Evolutionary conservation across 1,284 basidiomycete species (phyloP), one percentile per base, ranked within the genome.

Genomic region (Hypsizygus ulmarius): DNA sequence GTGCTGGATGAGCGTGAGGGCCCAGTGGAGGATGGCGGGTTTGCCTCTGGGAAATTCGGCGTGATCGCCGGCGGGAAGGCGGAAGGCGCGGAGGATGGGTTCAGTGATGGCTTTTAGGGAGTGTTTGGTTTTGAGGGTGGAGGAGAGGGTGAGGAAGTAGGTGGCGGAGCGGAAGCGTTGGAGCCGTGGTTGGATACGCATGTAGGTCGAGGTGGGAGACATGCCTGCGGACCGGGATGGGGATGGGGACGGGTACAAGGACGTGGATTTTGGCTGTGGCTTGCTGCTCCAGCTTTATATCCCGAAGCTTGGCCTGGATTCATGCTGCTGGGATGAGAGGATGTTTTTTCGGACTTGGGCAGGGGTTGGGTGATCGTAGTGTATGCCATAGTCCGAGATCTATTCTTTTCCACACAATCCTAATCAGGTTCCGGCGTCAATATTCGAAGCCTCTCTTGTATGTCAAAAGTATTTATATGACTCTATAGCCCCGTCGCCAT

Each of bases 41-140:
- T 49, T 49, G 11, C 47, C 46, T n/a, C 47, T 42, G 15, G 53
- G 53, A 25, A 54, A 54, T 18, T 54, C 53, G 5, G 43, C 30
- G 18, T 42, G 14, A 12, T 46, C 41, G n/a, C 34, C 33, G 18
- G 47, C 40, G 3, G 40, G 40, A 10, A 47, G 8, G 19, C 50
- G 47, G 19, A 47, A 45, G 21, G 47, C 43, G 21, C 53, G 53
- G 10, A 51, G 15, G 27, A 49, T 43, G 28, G 51, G 44, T 19
- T 47, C 39, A 10, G 51, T 36, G 40, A 47, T 39, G 37, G 53
- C 41, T 34, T 45, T 49, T 12, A 54, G 21, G 29, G 50, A 39
- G 29, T 49, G 47, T 15, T 49, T 54, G 33, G 44, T 38, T 16
- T 33, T 47, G 37, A 35, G 48, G 39, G 35, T 36, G 32, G 46